phyloP scores from a whole-genome alignment of 345 rosid species.

The Garcia nutans region DNA sequence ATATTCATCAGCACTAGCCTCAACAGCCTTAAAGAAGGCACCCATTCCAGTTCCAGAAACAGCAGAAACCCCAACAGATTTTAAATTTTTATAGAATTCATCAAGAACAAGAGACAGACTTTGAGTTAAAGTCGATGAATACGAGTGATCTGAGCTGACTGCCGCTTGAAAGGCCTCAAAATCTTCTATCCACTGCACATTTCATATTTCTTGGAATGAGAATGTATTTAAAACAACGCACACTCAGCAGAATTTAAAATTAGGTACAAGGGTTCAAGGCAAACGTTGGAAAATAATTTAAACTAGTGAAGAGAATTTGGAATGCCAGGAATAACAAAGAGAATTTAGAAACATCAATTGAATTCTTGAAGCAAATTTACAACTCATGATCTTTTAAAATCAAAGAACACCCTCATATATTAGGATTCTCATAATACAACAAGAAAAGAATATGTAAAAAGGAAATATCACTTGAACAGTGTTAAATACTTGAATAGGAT shows the following conservation, averaged over 20 bases:
- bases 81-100: constrained; percentile 65
- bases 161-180: constrained; percentile 77
- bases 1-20: constrained; percentile 66
- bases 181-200: constrained; percentile 79
- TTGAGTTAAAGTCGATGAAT: constrained; percentile 61
- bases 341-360: neutral
- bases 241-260: neutral
- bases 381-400: neutral
- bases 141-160: constrained; percentile 52
- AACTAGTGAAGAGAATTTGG: neutral
- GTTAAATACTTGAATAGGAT: neutral
- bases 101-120: constrained; percentile 66
- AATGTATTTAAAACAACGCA: neutral
- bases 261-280: neutral
- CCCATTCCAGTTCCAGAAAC: constrained; percentile 80
- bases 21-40: constrained; percentile 66
- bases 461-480: neutral
- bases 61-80: constrained; percentile 80
- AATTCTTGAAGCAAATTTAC: neutral
- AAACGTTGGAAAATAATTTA: neutral
- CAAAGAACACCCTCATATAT: neutral
- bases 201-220: neutral
- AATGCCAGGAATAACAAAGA: neutral
- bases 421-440: neutral
- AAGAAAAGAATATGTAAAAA: neutral